Conservation (phyloP, 257 asterid genomes). For the Solanum ossicruentum region DNA sequence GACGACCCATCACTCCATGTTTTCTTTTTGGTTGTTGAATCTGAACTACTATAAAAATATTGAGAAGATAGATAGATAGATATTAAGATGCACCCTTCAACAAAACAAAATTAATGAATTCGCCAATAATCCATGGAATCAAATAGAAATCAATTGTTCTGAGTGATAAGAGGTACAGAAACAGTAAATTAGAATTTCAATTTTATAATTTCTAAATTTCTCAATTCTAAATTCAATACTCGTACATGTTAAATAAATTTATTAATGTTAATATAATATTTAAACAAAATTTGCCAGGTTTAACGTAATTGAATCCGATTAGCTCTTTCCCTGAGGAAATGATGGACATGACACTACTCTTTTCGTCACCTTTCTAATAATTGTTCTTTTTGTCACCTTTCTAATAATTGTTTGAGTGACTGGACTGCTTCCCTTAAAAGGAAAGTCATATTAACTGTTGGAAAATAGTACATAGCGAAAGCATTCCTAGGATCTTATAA, state of each 20-base stretch:
- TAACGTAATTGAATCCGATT: no score
- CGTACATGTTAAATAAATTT: no score
- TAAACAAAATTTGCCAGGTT: no score
- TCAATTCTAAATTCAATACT: no score
- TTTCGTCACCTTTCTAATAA: constrained; percentile 13
- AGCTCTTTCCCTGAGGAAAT: not conserved
- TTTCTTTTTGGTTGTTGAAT: not conserved
- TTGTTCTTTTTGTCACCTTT: no score
- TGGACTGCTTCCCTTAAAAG: constrained; percentile 31
- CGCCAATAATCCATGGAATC: not conserved
- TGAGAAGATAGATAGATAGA: not conserved
- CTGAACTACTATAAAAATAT: not conserved
- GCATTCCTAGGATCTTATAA: no score
- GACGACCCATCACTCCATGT: not conserved
- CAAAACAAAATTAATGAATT: not conserved
- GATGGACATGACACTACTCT: constrained; percentile 25
- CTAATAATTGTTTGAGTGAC: not conserved
- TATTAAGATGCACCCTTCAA: not conserved
- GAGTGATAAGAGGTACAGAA: not conserved
- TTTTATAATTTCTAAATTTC: no score
- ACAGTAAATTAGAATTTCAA: not conserved
- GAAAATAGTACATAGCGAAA: no score
- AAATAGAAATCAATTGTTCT: not conserved
- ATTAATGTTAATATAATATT: no score
- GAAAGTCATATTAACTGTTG: constrained; percentile 3